Evolutionary conservation across 495 filamentous ascomycete genomes (phyloP).

Genomic region (Talaromyces trachyspermus): DNA sequence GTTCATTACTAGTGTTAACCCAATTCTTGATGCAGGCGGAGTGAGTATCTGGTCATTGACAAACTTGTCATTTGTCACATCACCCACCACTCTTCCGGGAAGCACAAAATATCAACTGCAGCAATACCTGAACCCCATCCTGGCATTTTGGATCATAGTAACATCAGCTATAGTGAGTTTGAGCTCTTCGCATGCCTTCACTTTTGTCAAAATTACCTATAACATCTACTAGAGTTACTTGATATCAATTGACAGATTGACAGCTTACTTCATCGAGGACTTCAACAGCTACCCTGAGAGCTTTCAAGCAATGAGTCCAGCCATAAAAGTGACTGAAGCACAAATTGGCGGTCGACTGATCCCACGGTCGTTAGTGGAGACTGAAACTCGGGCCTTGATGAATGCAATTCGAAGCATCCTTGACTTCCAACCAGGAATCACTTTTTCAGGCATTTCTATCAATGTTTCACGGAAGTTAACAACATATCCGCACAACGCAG

Average conservation of each 20-base stretch:
- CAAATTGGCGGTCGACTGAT: not conserved
- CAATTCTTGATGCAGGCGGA: constrained; percentile 9
- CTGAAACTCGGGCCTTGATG: not conserved
- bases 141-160: not conserved
- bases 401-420: not conserved
- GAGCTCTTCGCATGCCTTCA: too few species aligned
- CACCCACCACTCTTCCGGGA: constrained; percentile 10
- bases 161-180: not conserved
- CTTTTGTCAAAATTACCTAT: not conserved
- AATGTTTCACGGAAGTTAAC: not conserved
- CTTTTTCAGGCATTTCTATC: not conserved
- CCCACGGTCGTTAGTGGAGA: not conserved
- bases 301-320: not conserved
- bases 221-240: not conserved
- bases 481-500: not conserved
- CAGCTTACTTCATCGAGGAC: not conserved
- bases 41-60: constrained; percentile 9
- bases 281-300: not conserved
- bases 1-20: constrained; percentile 6
- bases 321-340: not conserved
- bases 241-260: not conserved
- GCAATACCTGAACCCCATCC: constrained; percentile 2
- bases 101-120: constrained; percentile 10
- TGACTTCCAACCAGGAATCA: not conserved
- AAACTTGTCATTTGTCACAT: constrained; percentile 4